phyloP scores from a whole-genome alignment of 768 basidiomycete genomes.

The Boletus sp. region DNA sequence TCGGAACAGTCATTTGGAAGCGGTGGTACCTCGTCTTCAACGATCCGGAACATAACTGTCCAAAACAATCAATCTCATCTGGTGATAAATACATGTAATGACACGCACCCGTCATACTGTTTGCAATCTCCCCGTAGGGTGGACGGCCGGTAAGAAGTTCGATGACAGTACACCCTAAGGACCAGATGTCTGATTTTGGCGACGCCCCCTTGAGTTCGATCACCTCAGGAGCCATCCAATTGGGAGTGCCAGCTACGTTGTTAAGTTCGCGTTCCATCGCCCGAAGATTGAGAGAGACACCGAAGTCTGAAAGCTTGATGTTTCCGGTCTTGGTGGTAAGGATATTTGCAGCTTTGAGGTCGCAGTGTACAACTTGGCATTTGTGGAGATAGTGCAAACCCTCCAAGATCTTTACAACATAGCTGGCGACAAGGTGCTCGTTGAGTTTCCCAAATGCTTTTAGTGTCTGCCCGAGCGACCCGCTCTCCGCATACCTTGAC shows the following conservation, averaged over 20 bases:
- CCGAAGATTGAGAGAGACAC: slow-evolving; percentile 92
- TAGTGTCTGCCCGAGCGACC: slow-evolving; percentile 88
- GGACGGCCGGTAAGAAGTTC: slow-evolving; percentile 91
- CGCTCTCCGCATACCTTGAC: slow-evolving; percentile 89
- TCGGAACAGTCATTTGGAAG: slow-evolving; percentile 77
- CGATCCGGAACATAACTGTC: slow-evolving; percentile 94
- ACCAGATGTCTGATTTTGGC: slow-evolving; percentile 95
- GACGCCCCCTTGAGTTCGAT: slow-evolving; percentile 93
- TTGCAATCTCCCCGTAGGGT: slow-evolving; percentile 86
- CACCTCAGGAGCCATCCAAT: slow-evolving; percentile 99
- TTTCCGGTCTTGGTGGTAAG: slow-evolving; percentile 98
- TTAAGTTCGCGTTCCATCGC: slow-evolving; percentile 84
- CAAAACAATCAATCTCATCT: slow-evolving; percentile 2
- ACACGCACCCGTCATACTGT: slow-evolving; percentile 80
- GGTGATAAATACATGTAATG: neutral
- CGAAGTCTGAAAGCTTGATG: slow-evolving; percentile 96
- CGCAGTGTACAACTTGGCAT: slow-evolving; percentile 92
- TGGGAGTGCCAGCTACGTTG: slow-evolving; percentile 91
- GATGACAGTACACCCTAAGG: slow-evolving; percentile 89
- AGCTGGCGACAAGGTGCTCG: slow-evolving; percentile 86
- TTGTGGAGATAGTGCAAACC: slow-evolving; percentile 90
- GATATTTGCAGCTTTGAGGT: slow-evolving; percentile 98
- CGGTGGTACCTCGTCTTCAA: slow-evolving; percentile 88
- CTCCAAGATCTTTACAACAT: slow-evolving; percentile 95
- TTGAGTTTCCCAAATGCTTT: slow-evolving; percentile 93